Base-by-base conservation (phyloP, 306 rosid species). In the Dicorynia guianensis region DNA sequence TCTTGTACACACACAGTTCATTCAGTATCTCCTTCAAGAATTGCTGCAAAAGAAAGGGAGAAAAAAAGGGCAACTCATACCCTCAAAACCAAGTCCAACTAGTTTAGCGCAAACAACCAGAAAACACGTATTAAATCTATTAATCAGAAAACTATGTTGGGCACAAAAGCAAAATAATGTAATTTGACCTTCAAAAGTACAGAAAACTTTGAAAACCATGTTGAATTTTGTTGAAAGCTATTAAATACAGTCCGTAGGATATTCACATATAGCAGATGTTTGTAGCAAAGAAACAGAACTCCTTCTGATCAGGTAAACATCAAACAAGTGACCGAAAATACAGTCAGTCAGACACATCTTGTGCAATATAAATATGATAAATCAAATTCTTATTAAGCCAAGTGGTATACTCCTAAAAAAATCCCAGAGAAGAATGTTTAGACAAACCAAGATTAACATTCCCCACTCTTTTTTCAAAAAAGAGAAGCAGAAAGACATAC, bases 1-100 rank as follows among this genome's bases (percentile, higher is more conserved):
- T 95, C 81, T 95, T 95, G 96, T 95, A 95, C 12, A 95, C 88
- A 33, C 99, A 95, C 39, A 95, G 87, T 78, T 92, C 99, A 53
- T 92, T 95, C 83, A 95, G 70, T 77, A 95, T 92, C 97, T 92
- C 99, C 85, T 95, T 95, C 89, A 95, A 76, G 89, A 95, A 95
- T 95, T 95, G 99, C 99, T 95, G 99, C 87, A 76, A 67, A 44
- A 57, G 64, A 69, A 60, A 57, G 75, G 53, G 58, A 60, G 0
- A 0, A 6, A n/a, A 0, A 25, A 46, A 64, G 11, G 9, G 38
- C 77, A 69, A 74, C 33, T 4, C 25, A 53, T 2, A 4, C 5
- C 15, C 61, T 10, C 33, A 38, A 42, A 59, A 25, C 30, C 30
- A 25, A 25, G 30, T 25, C 30, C 30, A 25, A 25, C 30, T 25